These are phyloP conservation scores for Blastocystis sp. DNA, from an alignment of 352 stramenopile genomes.

Conservation along the genomic window DNA sequence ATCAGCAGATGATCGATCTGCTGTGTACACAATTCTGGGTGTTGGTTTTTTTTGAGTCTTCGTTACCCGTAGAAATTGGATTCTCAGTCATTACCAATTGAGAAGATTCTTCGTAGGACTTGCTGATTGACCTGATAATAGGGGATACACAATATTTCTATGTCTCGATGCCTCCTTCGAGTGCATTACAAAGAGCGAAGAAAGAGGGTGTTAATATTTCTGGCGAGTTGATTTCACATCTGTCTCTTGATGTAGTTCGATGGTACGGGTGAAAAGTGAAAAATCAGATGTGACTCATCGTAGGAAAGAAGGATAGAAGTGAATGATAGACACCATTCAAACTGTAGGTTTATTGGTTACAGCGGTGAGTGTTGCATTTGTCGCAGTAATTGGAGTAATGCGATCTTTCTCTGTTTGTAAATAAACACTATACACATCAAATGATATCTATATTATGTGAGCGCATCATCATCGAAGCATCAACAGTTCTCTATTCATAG, in stretches of 20 bases:
- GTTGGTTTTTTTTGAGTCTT: not conserved
- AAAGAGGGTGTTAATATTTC: not conserved
- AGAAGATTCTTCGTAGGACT: constrained; percentile 14
- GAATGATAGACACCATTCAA: not conserved
- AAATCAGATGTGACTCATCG: not conserved
- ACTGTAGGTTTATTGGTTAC: not conserved
- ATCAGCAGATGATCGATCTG: not conserved
- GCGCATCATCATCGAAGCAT: not conserved
- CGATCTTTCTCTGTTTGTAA: not conserved
- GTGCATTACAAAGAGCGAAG: not conserved
- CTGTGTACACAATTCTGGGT: constrained; percentile 10
- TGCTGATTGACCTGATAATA: not conserved
- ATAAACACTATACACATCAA: not conserved
- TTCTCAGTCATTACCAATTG: constrained; percentile 4
- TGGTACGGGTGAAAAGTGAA: not conserved
- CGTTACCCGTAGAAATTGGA: not conserved
- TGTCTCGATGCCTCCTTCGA: not conserved
- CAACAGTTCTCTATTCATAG: constrained; percentile 40
- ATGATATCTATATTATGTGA: not conserved
- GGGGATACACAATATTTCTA: constrained; percentile 45
- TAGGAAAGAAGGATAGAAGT: not conserved
- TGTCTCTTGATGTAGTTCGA: constrained; percentile 16
- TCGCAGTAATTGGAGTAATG: not conserved
- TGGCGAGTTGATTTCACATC: not conserved
- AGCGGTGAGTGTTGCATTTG: not conserved